Conservation (phyloP, 257 asterid genomes). For the Solanum peruvianum region DNA sequence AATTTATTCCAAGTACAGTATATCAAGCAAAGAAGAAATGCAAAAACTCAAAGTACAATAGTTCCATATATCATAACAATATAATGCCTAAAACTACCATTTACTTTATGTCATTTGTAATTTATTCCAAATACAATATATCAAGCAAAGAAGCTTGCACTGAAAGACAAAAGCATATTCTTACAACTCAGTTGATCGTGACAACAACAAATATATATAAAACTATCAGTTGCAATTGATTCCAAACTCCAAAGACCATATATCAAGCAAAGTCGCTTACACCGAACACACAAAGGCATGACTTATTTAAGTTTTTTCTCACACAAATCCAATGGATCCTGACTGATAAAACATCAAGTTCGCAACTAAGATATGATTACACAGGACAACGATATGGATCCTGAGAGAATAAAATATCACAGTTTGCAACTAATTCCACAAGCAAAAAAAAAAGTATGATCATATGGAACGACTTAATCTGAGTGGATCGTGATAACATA, state of each 20-base stretch:
- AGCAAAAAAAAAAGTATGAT: background rate
- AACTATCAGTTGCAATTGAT: background rate
- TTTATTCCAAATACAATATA: background rate
- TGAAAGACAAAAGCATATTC: background rate
- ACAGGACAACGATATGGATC: background rate
- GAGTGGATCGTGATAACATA: background rate
- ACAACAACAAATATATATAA: background rate
- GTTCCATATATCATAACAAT: constrained; percentile 11
- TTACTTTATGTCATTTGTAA: background rate
- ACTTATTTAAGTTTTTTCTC: background rate
- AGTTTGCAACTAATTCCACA: background rate
- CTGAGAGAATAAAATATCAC: background rate
- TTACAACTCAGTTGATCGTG: background rate
- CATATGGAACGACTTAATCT: background rate
- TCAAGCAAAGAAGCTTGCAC: background rate
- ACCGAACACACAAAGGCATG: background rate
- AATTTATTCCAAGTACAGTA: background rate
- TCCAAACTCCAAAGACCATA: background rate
- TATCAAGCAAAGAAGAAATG: background rate
- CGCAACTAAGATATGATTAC: background rate
- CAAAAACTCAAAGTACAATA: constrained; percentile 15
- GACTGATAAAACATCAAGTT: background rate
- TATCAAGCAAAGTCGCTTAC: background rate
- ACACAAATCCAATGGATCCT: background rate
- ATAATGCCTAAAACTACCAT: constrained; percentile 8